Conservation (phyloP, 73 alveolate species). For the Paramecium bursaria region DNA sequence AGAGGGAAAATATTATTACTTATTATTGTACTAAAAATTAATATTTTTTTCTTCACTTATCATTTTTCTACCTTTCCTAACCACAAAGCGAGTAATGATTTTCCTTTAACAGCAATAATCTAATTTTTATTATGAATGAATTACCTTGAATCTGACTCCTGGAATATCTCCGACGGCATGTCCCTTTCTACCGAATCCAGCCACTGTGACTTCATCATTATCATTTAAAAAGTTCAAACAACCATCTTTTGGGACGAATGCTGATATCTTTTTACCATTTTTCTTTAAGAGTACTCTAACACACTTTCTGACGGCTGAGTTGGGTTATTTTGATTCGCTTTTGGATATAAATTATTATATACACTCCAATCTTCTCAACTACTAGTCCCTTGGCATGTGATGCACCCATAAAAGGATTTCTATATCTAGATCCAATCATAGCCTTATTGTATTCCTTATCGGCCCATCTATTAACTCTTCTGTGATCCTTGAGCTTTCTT, state of each 20-base stretch:
- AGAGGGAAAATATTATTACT: no score
- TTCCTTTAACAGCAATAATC: constrained; percentile 76
- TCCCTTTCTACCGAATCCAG: constrained; percentile 88
- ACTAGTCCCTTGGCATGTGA: constrained; percentile 87
- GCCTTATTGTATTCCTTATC: constrained; percentile 81
- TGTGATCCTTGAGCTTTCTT: constrained; percentile 71
- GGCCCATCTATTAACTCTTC: constrained; percentile 80
- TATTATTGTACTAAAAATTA: no score
- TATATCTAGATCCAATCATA: constrained; percentile 81
- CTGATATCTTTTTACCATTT: constrained; percentile 78
- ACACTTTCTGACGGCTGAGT: constrained; percentile 89
- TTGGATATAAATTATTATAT: background rate
- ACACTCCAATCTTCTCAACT: constrained; percentile 77
- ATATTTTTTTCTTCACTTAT: no score
- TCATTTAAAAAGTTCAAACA: constrained; percentile 82
- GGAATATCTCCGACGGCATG: constrained; percentile 89
- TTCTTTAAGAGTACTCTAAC: constrained; percentile 83
- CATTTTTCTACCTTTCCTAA: constrained; percentile 83
- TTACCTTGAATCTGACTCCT: constrained; percentile 84
- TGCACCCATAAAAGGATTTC: constrained; percentile 82
- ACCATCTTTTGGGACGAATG: constrained; percentile 87
- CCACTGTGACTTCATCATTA: constrained; percentile 82
- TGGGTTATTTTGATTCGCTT: constrained; percentile 85
- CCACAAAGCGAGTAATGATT: constrained; percentile 79
- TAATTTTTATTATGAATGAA: background rate